Percentiles rank a stretch among this genome's conserved stretches.
These are phyloP conservation scores for Curvularia spicifera DNA, from an alignment of 2,329 filamentous ascomycete genomes.

Conservation along the genomic window DNA sequence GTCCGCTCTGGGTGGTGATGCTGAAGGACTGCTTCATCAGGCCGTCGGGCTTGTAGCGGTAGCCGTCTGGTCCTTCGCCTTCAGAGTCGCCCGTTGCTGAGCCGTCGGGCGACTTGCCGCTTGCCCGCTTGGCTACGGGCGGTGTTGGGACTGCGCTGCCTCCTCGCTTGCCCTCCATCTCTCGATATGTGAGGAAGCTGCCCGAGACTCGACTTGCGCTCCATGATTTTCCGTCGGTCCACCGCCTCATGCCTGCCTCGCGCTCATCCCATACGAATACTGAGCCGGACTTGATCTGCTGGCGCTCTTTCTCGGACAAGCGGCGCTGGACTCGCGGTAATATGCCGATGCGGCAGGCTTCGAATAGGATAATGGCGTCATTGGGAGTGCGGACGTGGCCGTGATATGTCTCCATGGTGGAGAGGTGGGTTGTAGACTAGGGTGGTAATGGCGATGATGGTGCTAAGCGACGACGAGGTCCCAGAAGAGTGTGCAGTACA, in stretches of 20 bases:
- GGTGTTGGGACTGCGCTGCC: slow-evolving; percentile 67
- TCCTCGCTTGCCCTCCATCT: slow-evolving; percentile 98
- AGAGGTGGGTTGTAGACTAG: slow-evolving; percentile 2
- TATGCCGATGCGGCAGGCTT: slow-evolving; percentile 88
- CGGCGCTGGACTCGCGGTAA: slow-evolving; percentile 90
- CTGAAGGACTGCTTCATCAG: slow-evolving; percentile 99
- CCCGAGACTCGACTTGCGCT: slow-evolving; percentile 96
- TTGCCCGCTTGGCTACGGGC: slow-evolving; percentile 48
- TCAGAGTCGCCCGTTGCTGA: slow-evolving; percentile 82
- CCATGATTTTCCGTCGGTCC: slow-evolving; percentile 99
- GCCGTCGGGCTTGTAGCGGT: slow-evolving; percentile 77
- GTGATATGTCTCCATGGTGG: slow-evolving; percentile 90
- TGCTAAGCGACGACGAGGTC: not conserved
- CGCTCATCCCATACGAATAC: slow-evolving; percentile 99
- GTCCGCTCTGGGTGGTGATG: slow-evolving; percentile 88
- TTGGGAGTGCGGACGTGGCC: slow-evolving; percentile 93
- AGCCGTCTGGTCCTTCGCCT: slow-evolving; percentile 63
- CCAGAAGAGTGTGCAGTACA: not conserved
- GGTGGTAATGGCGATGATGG: not conserved
- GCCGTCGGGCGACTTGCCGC: slow-evolving; percentile 81
- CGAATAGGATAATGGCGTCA: slow-evolving; percentile 98
- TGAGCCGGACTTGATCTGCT: slow-evolving; percentile 93
- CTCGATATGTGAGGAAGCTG: slow-evolving; percentile 94
- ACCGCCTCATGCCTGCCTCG: slow-evolving; percentile 96
- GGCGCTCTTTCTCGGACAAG: slow-evolving; percentile 94